Conservation (phyloP, 768 basidiomycete genomes). For the Lactarius vividus region DNA sequence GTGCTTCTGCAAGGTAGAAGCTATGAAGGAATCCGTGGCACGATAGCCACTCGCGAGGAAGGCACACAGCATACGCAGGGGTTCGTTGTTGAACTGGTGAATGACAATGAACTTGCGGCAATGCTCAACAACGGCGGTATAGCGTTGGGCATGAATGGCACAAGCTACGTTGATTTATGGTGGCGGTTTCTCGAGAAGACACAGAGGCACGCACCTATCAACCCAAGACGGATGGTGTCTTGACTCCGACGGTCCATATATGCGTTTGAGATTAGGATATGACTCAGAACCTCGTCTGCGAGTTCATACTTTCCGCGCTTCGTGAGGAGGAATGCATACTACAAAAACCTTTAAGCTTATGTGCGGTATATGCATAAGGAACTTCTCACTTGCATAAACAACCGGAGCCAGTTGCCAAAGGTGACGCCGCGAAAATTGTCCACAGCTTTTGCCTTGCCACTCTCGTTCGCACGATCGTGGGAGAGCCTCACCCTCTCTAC, state of each 20-base stretch:
- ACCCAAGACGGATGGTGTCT: conserved; percentile 69
- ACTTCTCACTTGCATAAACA: conserved; percentile 75
- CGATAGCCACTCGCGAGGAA: conserved; percentile 68
- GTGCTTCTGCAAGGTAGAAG: conserved; percentile 78
- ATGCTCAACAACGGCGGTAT: conserved; percentile 64
- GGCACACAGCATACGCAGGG: conserved; percentile 72
- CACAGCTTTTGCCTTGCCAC: conserved; percentile 44
- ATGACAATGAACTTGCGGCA: conserved; percentile 68
- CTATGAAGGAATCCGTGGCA: conserved; percentile 71
- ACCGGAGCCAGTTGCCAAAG: conserved; percentile 80
- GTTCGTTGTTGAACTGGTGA: conserved; percentile 87
- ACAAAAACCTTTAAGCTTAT: conserved; percentile 8
- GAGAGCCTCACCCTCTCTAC: conserved; percentile 57
- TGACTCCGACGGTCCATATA: conserved; percentile 62
- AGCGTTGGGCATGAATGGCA: conserved; percentile 56
- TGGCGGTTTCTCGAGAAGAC: neutral
- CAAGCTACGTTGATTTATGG: conserved; percentile 52
- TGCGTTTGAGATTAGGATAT: conserved; percentile 70
- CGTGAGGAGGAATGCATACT: conserved; percentile 78
- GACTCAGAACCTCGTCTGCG: conserved; percentile 74
- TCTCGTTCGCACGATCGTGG: conserved; percentile 46
- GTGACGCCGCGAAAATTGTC: conserved; percentile 76
- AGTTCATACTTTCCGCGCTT: conserved; percentile 57
- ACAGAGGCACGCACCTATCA: conserved; percentile 57
- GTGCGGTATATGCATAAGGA: neutral